Percentiles rank a stretch among this genome's conserved stretches.
phyloP scores from a whole-genome alignment of 371 early-diverging fungal species.

The Mucor mucedo region DNA sequence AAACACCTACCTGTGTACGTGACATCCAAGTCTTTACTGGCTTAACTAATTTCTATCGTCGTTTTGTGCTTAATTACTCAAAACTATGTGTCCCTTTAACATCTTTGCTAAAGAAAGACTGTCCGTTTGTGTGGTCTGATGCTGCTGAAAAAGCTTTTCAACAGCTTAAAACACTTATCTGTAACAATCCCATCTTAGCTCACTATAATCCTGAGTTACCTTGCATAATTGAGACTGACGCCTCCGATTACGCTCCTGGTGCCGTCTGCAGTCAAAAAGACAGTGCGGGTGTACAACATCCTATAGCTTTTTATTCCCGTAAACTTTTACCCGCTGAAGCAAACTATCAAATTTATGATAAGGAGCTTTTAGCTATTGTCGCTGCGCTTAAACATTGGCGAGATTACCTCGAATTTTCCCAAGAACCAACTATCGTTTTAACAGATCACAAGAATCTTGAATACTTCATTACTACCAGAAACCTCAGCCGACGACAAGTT shows the following conservation, averaged over 20 bases:
- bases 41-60: slow-evolving; percentile 52
- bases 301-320: slow-evolving; percentile 47
- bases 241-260: slow-evolving; percentile 52
- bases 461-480: slow-evolving; percentile 33
- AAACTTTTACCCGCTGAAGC: slow-evolving; percentile 37
- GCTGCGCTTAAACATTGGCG: slow-evolving; percentile 47
- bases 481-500: slow-evolving; percentile 42
- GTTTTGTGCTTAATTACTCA: slow-evolving; percentile 55
- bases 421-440: slow-evolving; percentile 30
- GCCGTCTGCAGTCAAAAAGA: slow-evolving; percentile 47
- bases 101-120: slow-evolving; percentile 20
- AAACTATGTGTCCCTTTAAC: slow-evolving; percentile 6
- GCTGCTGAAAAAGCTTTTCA: slow-evolving; percentile 39
- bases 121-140: slow-evolving; percentile 35
- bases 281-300: slow-evolving; percentile 27
- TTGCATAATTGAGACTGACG: slow-evolving; percentile 55
- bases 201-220: slow-evolving; percentile 35
- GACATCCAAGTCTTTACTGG: slow-evolving; percentile 59
- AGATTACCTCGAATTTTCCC: slow-evolving; percentile 43
- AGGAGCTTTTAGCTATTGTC: slow-evolving; percentile 49
- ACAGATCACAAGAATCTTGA: slow-evolving; percentile 59
- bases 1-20: slow-evolving; percentile 30
- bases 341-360: slow-evolving; percentile 45
- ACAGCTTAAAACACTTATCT: slow-evolving; percentile 39
- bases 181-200: slow-evolving; percentile 28